Conservation (phyloP, 441 rosid species). For the Pelargonium myrrhifolium region DNA sequence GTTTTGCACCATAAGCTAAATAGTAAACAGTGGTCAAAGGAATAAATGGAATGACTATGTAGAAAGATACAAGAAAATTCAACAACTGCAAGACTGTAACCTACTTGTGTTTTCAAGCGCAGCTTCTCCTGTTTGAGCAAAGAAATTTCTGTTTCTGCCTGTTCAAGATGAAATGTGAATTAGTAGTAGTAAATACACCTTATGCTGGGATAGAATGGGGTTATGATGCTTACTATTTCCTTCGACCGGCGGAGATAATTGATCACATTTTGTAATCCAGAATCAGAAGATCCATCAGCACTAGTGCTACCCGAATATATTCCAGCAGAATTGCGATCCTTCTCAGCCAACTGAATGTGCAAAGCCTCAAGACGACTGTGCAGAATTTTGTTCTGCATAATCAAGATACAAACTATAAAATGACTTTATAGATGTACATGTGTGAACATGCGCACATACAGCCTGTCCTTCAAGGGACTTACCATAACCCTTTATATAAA, state of each 20-base stretch:
- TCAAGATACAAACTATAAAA: conserved; percentile 5
- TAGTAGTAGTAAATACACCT: background rate
- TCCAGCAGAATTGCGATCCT: conserved; percentile 50
- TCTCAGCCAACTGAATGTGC: conserved; percentile 83
- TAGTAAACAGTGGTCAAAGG: too few relatives aligned
- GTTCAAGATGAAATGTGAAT: conserved; percentile 17
- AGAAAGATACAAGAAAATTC: background rate
- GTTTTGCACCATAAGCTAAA: too few relatives aligned
- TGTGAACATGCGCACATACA: too few relatives aligned
- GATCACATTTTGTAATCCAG: conserved; percentile 78
- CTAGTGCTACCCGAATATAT: conserved; percentile 32
- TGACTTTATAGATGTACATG: background rate
- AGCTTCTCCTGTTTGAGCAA: conserved; percentile 85
- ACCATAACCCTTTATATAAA: too few relatives aligned
- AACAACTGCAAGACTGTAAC: conserved; percentile 14
- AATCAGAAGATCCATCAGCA: conserved; percentile 42
- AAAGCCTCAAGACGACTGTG: conserved; percentile 84
- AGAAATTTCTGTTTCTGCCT: conserved; percentile 95
- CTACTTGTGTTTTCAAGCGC: conserved; percentile 83
- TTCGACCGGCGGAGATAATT: conserved; percentile 80
- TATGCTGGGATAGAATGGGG: background rate
- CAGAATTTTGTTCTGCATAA: conserved; percentile 74
- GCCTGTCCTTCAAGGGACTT: too few relatives aligned
- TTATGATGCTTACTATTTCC: conserved; percentile 57
- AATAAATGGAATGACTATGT: too few relatives aligned